A percentile compares a stretch with the other conserved stretches of the same genome.
Evolutionary conservation across 1,139 yeast genomes (phyloP).

Genomic region (Suzukiozyma palmioleophila): DNA sequence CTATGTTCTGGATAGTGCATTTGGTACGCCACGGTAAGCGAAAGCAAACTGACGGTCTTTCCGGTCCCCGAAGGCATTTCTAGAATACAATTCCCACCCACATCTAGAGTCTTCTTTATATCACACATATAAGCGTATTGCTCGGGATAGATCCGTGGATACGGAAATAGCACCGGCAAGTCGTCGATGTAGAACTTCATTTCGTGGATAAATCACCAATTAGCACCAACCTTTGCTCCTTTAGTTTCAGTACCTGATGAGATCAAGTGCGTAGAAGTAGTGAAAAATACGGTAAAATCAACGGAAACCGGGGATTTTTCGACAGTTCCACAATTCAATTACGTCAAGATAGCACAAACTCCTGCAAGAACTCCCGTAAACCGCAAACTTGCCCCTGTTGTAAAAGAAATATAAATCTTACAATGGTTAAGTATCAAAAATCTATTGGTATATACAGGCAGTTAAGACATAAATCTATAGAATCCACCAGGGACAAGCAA

Average conservation of each 20-base stretch:
- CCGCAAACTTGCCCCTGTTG: too few relatives aligned
- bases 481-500: neutral
- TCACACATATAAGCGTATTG: conserved; percentile 98
- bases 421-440: too few relatives aligned
- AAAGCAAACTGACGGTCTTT: conserved; percentile 85
- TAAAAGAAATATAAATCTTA: too few relatives aligned
- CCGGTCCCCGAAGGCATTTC: conserved; percentile 99
- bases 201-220: neutral
- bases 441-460: neutral
- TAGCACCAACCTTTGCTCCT: neutral
- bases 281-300: too few relatives aligned
- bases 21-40: conserved; percentile 92
- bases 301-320: too few relatives aligned
- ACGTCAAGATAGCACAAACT: too few relatives aligned
- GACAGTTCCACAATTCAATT: too few relatives aligned
- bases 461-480: neutral
- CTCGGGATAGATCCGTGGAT: conserved; percentile 95
- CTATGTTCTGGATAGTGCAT: conserved; percentile 93
- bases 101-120: conserved; percentile 87
- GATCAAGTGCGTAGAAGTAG: too few relatives aligned
- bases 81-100: conserved; percentile 93
- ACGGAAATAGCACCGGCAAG: conserved; percentile 93
- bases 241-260: too few relatives aligned
- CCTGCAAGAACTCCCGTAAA: too few relatives aligned
- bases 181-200: conserved; percentile 88